Evolutionary conservation across 176 grass and related monocot species (phyloP).

Genomic region (Oryza longistaminata): DNA sequence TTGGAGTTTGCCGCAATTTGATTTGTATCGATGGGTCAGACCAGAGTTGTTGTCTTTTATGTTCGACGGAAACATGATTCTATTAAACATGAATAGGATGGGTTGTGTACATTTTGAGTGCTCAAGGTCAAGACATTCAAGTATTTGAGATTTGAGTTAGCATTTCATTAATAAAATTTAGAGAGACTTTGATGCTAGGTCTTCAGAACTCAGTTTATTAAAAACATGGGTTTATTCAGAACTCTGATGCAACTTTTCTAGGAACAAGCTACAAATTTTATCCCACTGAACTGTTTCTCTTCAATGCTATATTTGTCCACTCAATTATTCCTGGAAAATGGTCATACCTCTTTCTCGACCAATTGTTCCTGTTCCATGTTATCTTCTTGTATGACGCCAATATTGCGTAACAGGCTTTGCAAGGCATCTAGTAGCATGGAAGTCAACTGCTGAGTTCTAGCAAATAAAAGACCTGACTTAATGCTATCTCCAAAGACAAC

Average conservation of each 20-base stretch:
- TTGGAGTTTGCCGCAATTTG: background rate
- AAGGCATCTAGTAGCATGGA: background rate
- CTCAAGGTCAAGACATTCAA: background rate
- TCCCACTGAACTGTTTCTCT: background rate
- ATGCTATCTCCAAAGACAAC: background rate
- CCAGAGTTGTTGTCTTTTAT: background rate
- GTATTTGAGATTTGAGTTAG: background rate
- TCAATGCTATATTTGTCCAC: background rate
- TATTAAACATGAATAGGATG: background rate
- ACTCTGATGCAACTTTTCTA: background rate
- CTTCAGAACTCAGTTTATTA: background rate
- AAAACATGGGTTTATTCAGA: background rate
- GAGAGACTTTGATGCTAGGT: too few relatives aligned
- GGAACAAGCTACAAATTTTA: background rate
- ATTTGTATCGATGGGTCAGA: background rate
- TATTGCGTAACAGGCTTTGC: background rate
- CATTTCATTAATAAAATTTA: background rate
- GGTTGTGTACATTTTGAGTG: background rate
- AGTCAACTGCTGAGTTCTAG: background rate
- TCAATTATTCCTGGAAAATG: background rate
- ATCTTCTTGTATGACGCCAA: background rate
- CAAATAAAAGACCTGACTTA: background rate
- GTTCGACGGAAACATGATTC: background rate
- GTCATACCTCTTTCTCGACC: background rate
- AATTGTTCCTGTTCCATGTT: background rate